Evolutionary conservation across 768 basidiomycete genomes (phyloP), one percentile per base, ranked within the genome.

Genomic region (Hygrophorus russula): DNA sequence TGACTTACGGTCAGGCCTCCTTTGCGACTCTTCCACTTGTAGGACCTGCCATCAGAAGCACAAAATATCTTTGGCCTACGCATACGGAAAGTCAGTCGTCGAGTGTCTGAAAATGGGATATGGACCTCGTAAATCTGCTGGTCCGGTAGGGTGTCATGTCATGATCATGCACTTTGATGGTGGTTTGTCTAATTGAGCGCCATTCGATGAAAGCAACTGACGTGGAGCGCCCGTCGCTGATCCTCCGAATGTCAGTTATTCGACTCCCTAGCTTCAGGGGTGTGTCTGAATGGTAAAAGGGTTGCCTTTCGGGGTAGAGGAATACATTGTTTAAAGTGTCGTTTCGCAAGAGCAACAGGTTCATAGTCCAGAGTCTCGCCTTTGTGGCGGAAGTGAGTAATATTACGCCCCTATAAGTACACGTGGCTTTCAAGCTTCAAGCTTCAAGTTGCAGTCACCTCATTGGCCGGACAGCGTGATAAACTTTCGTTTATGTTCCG

Each of bases 1-100:
- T 35, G 33, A 35, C 33, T 5, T 17, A 35, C 33, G 3, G 10
- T n/a, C 17, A 35, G 10, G n/a, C 13, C 33, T 9, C 33, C 9
- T n/a, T 13, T 9, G 33, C 10, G n/a, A n/a, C 13, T 35, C 33
- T 38, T 41, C 45, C 45, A 46, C 18, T 41, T 18, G 30, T 46
- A 46, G 10, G 35, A 18, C 36, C 44, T 20, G 20, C 44, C 44
- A n/a, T 45, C 37, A 2, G 44, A 36, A n/a, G 36, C 44, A 17
- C 34, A 19, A 14, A 37, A 44, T 4, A 9, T 35, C 33, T 35
- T 17, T n/a, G 33, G 17, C 13, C 33, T 35, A n/a, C 33, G 10
- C 13, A 9, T 35, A 35, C 17, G 33, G 17, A 13, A 13, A 35
- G 33, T 35, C n/a, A 17, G 33, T 5, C 10, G 13, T 35, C n/a